Base-by-base conservation (phyloP, 2,329 filamentous ascomycete species). In the Xylaria multiplex region DNA sequence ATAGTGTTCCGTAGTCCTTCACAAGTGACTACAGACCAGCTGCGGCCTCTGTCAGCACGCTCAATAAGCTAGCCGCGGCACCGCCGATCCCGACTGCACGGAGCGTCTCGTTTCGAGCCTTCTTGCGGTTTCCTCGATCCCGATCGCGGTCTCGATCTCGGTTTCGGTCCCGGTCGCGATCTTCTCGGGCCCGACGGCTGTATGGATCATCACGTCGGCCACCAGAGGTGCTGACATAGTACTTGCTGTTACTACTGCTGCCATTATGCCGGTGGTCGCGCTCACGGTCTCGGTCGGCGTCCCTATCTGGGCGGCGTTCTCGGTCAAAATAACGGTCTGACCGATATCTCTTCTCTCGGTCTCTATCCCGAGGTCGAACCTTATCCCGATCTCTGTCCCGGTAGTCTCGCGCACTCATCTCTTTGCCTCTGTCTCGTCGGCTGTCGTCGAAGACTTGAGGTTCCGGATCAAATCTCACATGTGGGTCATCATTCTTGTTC, bases 1-100 rank as follows among this genome's bases (percentile, higher is more conserved):
- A 22, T 37, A 9, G 35, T 37, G 5, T 35, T 37, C 46, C 32
- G 13, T 16, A 22, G 27, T 16, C 43, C 48, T 40, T 16, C 32
- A 11, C 16, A 19, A 27, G 13, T 2, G 11, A 24, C 50, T 73
- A 74, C 53, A 75, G 32, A 19, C 71, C 74, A 6, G 73, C 70
- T 6, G 86, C 86, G 30, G 86, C 87, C 73, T 90, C 86, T 3
- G 84, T 83, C 37, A 90, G 76, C 1, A 89, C 86, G 60, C 83
- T 84, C 52, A 89, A 72, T 66, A 90, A 75, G 59, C 85, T 88
- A 2, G 84, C 86, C 0, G 88, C 87, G 0, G 86, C 87, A 9
- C 87, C 86, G 3, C 87, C 87, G 35, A 90, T 85, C 1, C 87
- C 84, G 5, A 86, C 87, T 0, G 85, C 86, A 1, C 83, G 82